A percentile compares a stretch with the other conserved stretches of the same genome.
phyloP scores from a whole-genome alignment of 2,329 filamentous ascomycete genomes.

The Cladosporium sp. region DNA sequence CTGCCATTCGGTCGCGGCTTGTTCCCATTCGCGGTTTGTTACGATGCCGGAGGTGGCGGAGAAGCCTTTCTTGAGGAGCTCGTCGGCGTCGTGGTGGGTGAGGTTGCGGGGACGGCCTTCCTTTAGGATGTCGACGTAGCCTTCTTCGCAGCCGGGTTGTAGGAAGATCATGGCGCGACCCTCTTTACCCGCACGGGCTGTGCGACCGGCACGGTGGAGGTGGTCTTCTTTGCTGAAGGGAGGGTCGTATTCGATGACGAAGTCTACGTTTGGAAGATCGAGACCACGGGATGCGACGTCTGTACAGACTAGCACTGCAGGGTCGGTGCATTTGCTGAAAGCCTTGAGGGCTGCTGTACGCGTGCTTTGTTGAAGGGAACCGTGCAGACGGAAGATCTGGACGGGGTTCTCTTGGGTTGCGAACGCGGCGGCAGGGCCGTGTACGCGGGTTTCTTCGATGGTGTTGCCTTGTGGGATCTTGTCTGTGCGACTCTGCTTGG shows the following conservation, averaged over 20 bases:
- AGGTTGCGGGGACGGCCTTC: slow-evolving; percentile 58
- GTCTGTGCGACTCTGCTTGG: slow-evolving; percentile 33
- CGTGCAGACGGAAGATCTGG: slow-evolving; percentile 81
- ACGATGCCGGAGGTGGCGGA: slow-evolving; percentile 32
- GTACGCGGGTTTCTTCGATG: slow-evolving; percentile 45
- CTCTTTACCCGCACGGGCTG: slow-evolving; percentile 82
- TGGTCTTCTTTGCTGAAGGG: slow-evolving; percentile 92
- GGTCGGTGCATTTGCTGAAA: slow-evolving; percentile 68
- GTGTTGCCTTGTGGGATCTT: slow-evolving; percentile 39
- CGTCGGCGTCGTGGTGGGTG: slow-evolving; percentile 57
- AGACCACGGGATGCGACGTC: slow-evolving; percentile 94
- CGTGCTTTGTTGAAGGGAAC: slow-evolving; percentile 80
- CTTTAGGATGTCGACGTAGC: slow-evolving; percentile 75
- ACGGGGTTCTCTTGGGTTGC: slow-evolving; percentile 67
- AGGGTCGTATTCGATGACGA: slow-evolving; percentile 94
- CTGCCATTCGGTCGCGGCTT: slow-evolving; percentile 62
- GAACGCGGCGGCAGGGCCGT: slow-evolving; percentile 34
- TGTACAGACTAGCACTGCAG: slow-evolving; percentile 83
- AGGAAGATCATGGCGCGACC: slow-evolving; percentile 87
- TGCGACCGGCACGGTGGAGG: slow-evolving; percentile 89
- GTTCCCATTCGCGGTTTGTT: slow-evolving; percentile 53
- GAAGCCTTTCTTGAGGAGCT: slow-evolving; percentile 64
- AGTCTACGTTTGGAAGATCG: slow-evolving; percentile 89
- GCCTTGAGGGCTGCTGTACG: slow-evolving; percentile 80
- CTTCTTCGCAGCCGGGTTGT: slow-evolving; percentile 84